Conservation (phyloP, 164 flowering plant species). For the Saururus chinensis region DNA sequence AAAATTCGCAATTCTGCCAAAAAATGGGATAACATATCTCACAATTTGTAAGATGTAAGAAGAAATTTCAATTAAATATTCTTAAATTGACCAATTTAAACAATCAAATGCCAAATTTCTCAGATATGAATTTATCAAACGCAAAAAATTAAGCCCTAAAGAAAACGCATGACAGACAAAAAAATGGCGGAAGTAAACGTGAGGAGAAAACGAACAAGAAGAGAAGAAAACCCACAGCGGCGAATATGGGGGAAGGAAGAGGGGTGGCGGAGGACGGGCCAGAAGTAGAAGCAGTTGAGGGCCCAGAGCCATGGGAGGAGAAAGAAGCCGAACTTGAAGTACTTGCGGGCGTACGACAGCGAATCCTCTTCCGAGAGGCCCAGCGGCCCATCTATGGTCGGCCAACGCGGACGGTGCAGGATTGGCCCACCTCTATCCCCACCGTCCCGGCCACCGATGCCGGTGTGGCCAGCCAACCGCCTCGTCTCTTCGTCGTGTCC, state of each 20-base stretch:
- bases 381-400: constrained; percentile 77
- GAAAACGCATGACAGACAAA: no score
- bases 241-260: constrained; percentile 57
- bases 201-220: constrained; percentile 1
- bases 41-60: no score
- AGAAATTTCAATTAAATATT: no score
- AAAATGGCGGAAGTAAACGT: no score
- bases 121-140: no score
- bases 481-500: constrained; percentile 8
- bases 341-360: constrained; percentile 45
- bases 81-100: no score
- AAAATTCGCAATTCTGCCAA: no score
- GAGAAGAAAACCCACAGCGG: constrained; percentile 36
- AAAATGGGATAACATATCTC: no score
- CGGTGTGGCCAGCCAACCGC: not conserved
- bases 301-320: constrained; percentile 89
- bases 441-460: not conserved
- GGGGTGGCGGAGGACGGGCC: constrained; percentile 73
- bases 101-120: no score
- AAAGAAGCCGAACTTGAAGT: constrained; percentile 70
- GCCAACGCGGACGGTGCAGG: constrained; percentile 37
- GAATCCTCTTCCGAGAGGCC: constrained; percentile 77
- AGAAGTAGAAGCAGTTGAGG: constrained; percentile 88
- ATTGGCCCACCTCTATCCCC: not conserved
- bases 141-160: no score